Conservation (phyloP, 1,139 yeast species). For the Blastobotrys petasosporus region DNA sequence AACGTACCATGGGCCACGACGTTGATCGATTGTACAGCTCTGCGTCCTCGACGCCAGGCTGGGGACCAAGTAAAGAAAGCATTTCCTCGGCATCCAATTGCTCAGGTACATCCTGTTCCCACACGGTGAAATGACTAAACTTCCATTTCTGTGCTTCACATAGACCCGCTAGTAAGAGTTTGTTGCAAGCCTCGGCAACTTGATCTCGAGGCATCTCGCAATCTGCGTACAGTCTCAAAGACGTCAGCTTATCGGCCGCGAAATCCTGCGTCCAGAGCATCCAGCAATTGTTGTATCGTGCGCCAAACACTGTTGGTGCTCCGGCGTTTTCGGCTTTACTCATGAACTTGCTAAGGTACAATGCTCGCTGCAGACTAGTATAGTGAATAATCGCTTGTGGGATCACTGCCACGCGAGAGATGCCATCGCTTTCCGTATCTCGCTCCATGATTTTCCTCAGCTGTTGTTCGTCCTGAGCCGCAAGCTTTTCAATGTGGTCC, state of each 20-base stretch:
- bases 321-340: slow-evolving; percentile 11
- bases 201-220: slow-evolving; percentile 9
- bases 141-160: slow-evolving; percentile 25
- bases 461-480: slow-evolving; percentile 30
- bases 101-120: slow-evolving; percentile 28
- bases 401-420: slow-evolving; percentile 10
- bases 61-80: background rate
- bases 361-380: slow-evolving; percentile 31
- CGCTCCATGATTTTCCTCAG: slow-evolving; percentile 26
- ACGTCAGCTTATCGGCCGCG: slow-evolving; percentile 34
- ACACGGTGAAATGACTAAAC: slow-evolving; percentile 19
- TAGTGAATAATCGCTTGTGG: slow-evolving; percentile 16
- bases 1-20: slow-evolving; percentile 29
- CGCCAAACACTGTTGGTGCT: slow-evolving; percentile 33
- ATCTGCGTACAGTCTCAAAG: slow-evolving; percentile 28
- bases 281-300: slow-evolving; percentile 31
- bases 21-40: slow-evolving; percentile 9
- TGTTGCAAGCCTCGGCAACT: slow-evolving; percentile 14
- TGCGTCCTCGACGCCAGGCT: slow-evolving; percentile 3
- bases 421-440: slow-evolving; percentile 23
- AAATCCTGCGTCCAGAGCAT: slow-evolving; percentile 46
- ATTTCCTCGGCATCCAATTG: slow-evolving; percentile 16
- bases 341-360: slow-evolving; percentile 30
- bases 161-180: slow-evolving; percentile 26
- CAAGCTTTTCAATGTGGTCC: slow-evolving; percentile 34